Base-by-base conservation (phyloP, 805 yeast genomes). In the Cyberlindnera sargentensis region DNA sequence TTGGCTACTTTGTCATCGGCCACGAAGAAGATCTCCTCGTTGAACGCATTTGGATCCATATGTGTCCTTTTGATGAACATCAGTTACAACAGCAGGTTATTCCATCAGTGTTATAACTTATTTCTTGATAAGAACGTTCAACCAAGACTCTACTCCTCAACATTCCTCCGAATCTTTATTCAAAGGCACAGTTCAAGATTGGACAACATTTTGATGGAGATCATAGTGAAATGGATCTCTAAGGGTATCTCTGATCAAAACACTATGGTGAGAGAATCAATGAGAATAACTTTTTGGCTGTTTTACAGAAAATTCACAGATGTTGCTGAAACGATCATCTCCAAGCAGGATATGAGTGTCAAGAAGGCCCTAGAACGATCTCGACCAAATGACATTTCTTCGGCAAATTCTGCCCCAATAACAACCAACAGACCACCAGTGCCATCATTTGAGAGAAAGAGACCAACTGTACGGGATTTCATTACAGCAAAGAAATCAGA, bases 231-330 rank as follows among this genome's bases (percentile, higher is more conserved):
- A 38, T 66, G 80, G 48, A 56, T 87, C 1, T 47, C 64, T 3
- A 80, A 76, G 51, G 82, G 91, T 23, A 66, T 93, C 1, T 58
- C 76, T 1, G 98, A 90, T 60, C 86, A 96, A 0, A 83, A 84
- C 46, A 87, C 90, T 0, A 66, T 75, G 0, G 96, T 86, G 0
- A 72, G 97, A 50, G 95, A 80, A 53, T 67, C 78, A 0, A 84
- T 82, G 67, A 74, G 95, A 58, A 66, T 70, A 3, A 71, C 88
- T 0, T 91, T 73, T 55, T 90, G 96, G 96, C 67, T 75, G 10
- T 73, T 78, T 43, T 72, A 71, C 51, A 68, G 66, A 23, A 55
- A 71, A 6, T 83, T 77, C 63, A 84, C 86, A 0, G 55, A 62
- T 0, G 64, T 67, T 10, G 84, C 80, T 0, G 75, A 72, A 11